Base-by-base conservation (phyloP, 805 yeast species). In the Wickerhamomyces mucosus region DNA sequence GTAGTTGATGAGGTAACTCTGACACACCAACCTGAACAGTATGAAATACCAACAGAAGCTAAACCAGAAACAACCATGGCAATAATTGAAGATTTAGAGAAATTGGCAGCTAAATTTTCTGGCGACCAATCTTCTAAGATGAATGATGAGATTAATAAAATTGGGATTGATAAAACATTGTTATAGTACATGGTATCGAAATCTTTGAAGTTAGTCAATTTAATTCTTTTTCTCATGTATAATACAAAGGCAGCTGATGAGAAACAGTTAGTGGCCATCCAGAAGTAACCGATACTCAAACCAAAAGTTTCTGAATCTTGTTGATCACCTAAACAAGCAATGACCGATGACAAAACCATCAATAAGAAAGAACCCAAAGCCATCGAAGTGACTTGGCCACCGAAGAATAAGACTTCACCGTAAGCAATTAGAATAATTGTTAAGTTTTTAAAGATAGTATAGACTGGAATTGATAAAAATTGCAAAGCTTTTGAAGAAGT, bases 21-120 rank as follows among this genome's bases (percentile, higher is more conserved):
- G 44, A 92, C 95, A 74, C 98, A 92, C 98, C 98, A 92, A 40
- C 96, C 98, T 10, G 97, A 86, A 62, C 96, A 85, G 74, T 92
- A 92, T 27, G 97, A 89, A 57, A 92, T 92, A 65, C 95, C 96
- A 33, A 92, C 95, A 20, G 96, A 80, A 27, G 94, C 79, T 46
- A 83, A 73, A 60, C 98, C 98, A 22, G 96, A 84, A 54, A 89
- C 72, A 41, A 92, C 51, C 95, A 92, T 88, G 27, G 78, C 59
- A 41, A 85, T 69, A 36, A 84, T 72, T 27, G 89, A 69, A 41
- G 65, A 59, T 56, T 88, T 72, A 46, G 72, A 65, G 76, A 92
- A 84, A 71, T 88, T 89, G 34, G 53, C 49, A 13, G 67, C 67
- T 33, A 92, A 54, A 63, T 89, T 92, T 29, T 56, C 79, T 26